Evolutionary conservation across 805 yeast species (phyloP), one percentile per base, ranked within the genome.

Genomic region (Zygosaccharomyces lentus): DNA sequence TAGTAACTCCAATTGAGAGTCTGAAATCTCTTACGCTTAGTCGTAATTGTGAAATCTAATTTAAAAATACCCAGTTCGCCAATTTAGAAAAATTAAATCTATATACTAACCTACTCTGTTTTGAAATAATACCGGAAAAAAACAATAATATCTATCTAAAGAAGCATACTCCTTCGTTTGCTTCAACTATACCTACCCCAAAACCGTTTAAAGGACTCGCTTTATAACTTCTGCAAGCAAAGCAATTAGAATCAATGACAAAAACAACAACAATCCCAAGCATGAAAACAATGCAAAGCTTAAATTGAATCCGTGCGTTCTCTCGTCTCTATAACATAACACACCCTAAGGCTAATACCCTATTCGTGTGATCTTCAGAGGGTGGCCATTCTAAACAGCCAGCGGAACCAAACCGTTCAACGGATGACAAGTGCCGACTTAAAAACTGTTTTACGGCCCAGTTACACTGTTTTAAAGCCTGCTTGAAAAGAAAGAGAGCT

Each of bases 391-490:
- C 50, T 19, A 45, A 25, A 25, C 46, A 27, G 23, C 45, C 45
- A 13, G 24, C 23, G 6, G 42, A 19, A 27, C 43, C 37, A 17
- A 46, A 24, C 6, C 39, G 36, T 29, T 49, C 53, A 9, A 45
- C 36, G 10, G 45, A 44, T 15, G 43, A 44, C 19, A 52, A 24
- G 29, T 54, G 51, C 27, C 50, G 46, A 32, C 35, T 38, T 23
- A 56, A 9, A 32, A 49, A 51, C 35, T 50, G 56, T 41, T 54
- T 56, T 8, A 54, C 37, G 9, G 53, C 52, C 37, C 44, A 34
- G 27, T 50, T 54, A 43, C 53, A 50, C 26, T 56, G 57, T 38
- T 44, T 50, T 10, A 52, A 43, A 12, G 59, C 52, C 27, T 47
- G 49, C 42, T 45, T 56, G 38, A 54, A 46, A 19, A 54, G 41